Evolutionary conservation across 352 stramenopile species (phyloP).

Genomic region (Phytophthora cryptogea): DNA sequence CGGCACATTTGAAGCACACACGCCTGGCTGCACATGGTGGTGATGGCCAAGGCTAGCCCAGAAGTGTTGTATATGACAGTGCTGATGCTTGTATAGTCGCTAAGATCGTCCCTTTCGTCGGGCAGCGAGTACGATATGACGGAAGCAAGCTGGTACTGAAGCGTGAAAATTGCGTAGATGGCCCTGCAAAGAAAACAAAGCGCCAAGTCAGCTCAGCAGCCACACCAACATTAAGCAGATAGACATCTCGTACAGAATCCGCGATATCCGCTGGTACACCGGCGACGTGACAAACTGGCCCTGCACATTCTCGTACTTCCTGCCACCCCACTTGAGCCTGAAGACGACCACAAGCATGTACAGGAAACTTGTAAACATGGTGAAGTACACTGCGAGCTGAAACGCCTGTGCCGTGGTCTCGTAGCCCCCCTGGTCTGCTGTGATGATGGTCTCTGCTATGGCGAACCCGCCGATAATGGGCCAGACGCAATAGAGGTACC

Average conservation of each 20-base stretch:
- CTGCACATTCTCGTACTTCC: slow-evolving; percentile 63
- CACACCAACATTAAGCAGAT: background rate
- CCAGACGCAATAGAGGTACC: slow-evolving; percentile 34
- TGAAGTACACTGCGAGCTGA: slow-evolving; percentile 42
- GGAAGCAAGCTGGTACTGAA: slow-evolving; percentile 55
- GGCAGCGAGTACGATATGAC: slow-evolving; percentile 44
- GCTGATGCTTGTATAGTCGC: slow-evolving; percentile 40
- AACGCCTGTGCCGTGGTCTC: slow-evolving; percentile 42
- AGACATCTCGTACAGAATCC: slow-evolving; percentile 42
- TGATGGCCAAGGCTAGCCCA: slow-evolving; percentile 38
- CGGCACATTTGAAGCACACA: slow-evolving; percentile 40
- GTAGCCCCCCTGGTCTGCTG: slow-evolving; percentile 37
- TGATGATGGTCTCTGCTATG: slow-evolving; percentile 30
- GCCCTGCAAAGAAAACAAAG: slow-evolving; percentile 17
- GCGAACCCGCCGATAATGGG: slow-evolving; percentile 31
- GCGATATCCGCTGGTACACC: slow-evolving; percentile 59
- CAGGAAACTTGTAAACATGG: slow-evolving; percentile 45
- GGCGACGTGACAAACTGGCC: slow-evolving; percentile 57
- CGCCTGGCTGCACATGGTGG: slow-evolving; percentile 47
- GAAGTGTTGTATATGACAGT: slow-evolving; percentile 44
- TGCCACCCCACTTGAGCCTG: slow-evolving; percentile 46
- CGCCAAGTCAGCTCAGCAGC: background rate
- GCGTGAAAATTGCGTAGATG: slow-evolving; percentile 56
- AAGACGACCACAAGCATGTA: slow-evolving; percentile 47
- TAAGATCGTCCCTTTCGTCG: slow-evolving; percentile 20